Evolutionary conservation across 257 asterid genomes (phyloP), one percentile per base, ranked within the genome.

Genomic region (Gentiana straminea): DNA sequence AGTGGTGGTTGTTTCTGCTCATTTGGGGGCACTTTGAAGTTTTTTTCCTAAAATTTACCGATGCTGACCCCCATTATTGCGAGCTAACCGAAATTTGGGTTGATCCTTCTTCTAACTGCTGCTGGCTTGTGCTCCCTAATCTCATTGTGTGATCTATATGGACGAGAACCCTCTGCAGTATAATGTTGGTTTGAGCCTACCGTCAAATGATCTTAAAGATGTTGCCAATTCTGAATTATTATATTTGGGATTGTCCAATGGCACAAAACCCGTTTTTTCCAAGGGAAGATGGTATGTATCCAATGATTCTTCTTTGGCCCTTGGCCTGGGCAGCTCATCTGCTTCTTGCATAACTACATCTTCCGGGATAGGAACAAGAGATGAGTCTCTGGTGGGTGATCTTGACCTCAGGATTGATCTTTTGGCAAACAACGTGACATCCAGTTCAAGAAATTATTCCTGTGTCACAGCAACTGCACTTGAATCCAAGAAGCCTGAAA

Each of bases 1-100:
- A 77, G 87, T 15, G 87, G 87, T 45, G 86, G 90, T 38, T 60
- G 81, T 58, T 59, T 57, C 10, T 66, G 52, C 8, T 59, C 66
- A 37, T 64, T 51, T 48, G 10, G 43, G 62, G 62, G 53, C 9
- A 54, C 59, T 60, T 55, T 52, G 49, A 49, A 62, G 38, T 56
- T 46, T 59, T 65, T 47, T 57, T 48, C 24, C 24, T 58, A 43
- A 64, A 58, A 36, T 39, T 36, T 39, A 56, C 9, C 60, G 47
- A 41, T 13, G 7, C 2, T 9, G 7, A 10, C 46, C 24, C 46
- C 9, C 46, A 41, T 7, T 41, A 41, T 41, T 24, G 9, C 4
- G 46, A 10, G 9, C 7, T 41, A 41, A 41, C 8, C 9, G 46
- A 41, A 41, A 10, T 10, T 10, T 5, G 46, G 7, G 10, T 41